These are phyloP conservation scores for Hippophae tibetana DNA, from an alignment of 306 rosid genomes.

Conservation along the genomic window DNA sequence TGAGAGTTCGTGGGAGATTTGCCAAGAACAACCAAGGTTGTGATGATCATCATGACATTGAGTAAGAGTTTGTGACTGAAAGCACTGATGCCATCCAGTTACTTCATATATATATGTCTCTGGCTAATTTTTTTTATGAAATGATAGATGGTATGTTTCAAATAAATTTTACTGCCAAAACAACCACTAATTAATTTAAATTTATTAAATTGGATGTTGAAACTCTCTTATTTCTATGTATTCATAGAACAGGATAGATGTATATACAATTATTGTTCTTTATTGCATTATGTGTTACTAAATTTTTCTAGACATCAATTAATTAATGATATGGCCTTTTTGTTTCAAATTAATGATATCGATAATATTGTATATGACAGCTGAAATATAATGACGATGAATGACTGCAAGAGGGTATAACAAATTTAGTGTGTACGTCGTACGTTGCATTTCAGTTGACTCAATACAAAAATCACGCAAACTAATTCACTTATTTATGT, in stretches of 20 bases:
- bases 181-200: no score
- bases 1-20: slow-evolving; percentile 66
- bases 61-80: slow-evolving; percentile 11
- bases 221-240: no score
- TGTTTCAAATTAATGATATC: no score
- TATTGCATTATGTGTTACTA: no score
- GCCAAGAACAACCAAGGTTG: slow-evolving; percentile 45
- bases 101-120: slow-evolving; percentile 8
- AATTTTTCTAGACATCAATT: no score
- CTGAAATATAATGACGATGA: slow-evolving; percentile 49
- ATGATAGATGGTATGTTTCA: no score
- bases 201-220: no score
- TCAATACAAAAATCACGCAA: no score
- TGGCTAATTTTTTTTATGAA: no score
- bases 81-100: slow-evolving; percentile 35
- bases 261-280: neutral
- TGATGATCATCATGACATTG: slow-evolving; percentile 14
- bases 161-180: no score
- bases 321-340: no score
- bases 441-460: slow-evolving; percentile 14
- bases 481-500: no score
- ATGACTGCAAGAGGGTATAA: slow-evolving; percentile 63
- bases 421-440: slow-evolving; percentile 42
- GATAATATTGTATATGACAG: slow-evolving; percentile 13
- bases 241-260: neutral